Evolutionary conservation across 352 stramenopile species (phyloP), one percentile per base, ranked within the genome.

Genomic region (Pythium monospermum): DNA sequence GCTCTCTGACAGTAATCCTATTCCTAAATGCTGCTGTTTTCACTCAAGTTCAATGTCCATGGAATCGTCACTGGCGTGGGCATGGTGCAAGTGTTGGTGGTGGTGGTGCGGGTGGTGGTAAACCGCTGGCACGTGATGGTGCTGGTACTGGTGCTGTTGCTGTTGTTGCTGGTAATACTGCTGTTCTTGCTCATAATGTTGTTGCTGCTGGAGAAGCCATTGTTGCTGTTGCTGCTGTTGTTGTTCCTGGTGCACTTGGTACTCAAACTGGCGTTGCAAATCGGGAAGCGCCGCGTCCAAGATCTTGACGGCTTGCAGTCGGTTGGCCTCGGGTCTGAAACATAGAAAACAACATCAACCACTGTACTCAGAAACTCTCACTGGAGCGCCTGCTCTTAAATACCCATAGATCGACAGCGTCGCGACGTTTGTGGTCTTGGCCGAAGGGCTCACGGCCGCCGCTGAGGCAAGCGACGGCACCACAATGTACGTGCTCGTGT

Each of bases 351-450:
- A 32, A 36, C 30, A 39, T n/a, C n/a, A 11, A 23, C 18, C 12
- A 3, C 12, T 22, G 18, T 8, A 18, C 30, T 52, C 15, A 49
- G 36, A 13, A 23, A 10, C 23, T 8, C n/a, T 35, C 7, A 35
- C 30, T 35, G 15, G 8, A 15, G 30, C 7, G 15, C 30, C 37
- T 40, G 25, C 25, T 10, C 7, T 47, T 31, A 56, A 57, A 27
- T 70, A 89, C 73, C 79, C 83, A 38, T 87, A 88, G 48, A 93
- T 90, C 4, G 73, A 83, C n/a, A 93, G 46, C 19, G 68, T 87
- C 5, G 73, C 48, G 16, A 70, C 62, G 18, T 75, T 51, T 21
- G 53, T 49, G 52, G 44, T 37, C 26, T n/a, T n/a, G n/a, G n/a
- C n/a, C n/a, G n/a, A n/a, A n/a, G 49, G 7, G 23, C 49, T 19